Base-by-base conservation (phyloP, 306 rosid species). In the Trichosanthes truncata region DNA sequence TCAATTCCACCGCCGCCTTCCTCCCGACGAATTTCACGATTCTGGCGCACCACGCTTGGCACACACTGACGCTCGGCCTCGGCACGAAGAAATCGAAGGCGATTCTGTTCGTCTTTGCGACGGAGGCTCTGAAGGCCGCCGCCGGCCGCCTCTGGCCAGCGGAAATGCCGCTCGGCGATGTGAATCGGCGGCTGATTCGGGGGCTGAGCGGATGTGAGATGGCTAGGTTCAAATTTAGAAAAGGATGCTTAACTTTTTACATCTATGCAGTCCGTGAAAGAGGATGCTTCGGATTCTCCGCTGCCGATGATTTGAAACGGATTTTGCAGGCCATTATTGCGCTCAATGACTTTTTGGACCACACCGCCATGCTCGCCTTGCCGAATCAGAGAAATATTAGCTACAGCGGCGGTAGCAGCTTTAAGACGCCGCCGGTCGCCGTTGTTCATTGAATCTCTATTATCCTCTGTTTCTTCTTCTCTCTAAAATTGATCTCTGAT, bases 31-130 rank as follows among this genome's bases (percentile, higher is more conserved):
- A 93, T 78, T 96, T 96, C 91, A 91, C 99, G 20, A 91, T 93
- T 83, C 61, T 96, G 20, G 99, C 99, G 0, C 99, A 93, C 87
- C 99, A 91, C 67, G 98, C 98, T 0, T 93, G 94, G 97, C 96
- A 91, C 79, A 93, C 96, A 3, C 92, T 96, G 77, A 96, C 99
- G 20, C 87, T 96, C 0, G 99, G 99, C 46, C 92, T 96, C 4
- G 99, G 99, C 63, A 89, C 98, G 21, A 96, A 88, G 83, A 96
- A 91, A 63, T 93, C 98, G 45, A 96, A 96, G 35, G 96, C 90
- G 21, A 76, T 91, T 0, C 68, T 96, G 6, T 96, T 96, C 65
- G 97, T 96, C 0, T 96, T 96, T 65, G 98, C 91, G 62, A 84
- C 86, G 0, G 93, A 88, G 45, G 67, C 80, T n/a, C 79, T 96